These are phyloP conservation scores for Huntiella moniliformis DNA, from an alignment of 2,329 filamentous ascomycete species.

Conservation along the genomic window DNA sequence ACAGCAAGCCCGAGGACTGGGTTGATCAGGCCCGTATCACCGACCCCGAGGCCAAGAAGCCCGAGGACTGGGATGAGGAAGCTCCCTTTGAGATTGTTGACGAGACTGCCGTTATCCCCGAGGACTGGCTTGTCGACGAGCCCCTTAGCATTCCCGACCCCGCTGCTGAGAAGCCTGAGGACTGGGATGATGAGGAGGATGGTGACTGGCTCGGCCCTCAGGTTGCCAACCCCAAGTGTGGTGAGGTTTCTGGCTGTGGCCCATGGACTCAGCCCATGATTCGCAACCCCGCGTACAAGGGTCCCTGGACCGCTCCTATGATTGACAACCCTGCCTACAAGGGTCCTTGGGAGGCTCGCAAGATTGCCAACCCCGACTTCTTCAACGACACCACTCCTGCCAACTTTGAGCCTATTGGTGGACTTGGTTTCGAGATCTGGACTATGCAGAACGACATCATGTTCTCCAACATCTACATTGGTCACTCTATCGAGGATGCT, in stretches of 20 bases:
- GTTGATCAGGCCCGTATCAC: constrained; percentile 82
- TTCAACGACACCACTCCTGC: constrained; percentile 93
- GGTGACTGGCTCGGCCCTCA: constrained; percentile 89
- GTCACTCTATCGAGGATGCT: constrained; percentile 86
- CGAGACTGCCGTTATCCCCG: constrained; percentile 74
- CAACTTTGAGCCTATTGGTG: constrained; percentile 96
- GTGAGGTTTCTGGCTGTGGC: constrained; percentile 82
- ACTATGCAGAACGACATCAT: constrained; percentile 98
- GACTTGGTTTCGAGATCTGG: constrained; percentile 98
- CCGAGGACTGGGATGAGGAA: constrained; percentile 97
- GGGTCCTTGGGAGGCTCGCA: constrained; percentile 80
- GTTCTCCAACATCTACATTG: constrained; percentile 99
- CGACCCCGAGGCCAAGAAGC: constrained; percentile 87
- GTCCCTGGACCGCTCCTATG: constrained; percentile 84
- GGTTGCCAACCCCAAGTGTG: constrained; percentile 89
- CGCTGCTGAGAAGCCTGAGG: constrained; percentile 90
- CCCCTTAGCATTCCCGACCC: constrained; percentile 70
- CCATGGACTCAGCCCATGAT: constrained; percentile 81
- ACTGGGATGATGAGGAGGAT: constrained; percentile 99
- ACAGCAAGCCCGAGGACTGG: constrained; percentile 90
- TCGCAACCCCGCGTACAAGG: constrained; percentile 95
- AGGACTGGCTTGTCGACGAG: constrained; percentile 92
- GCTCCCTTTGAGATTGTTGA: constrained; percentile 93
- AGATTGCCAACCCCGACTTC: constrained; percentile 92
- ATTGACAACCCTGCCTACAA: constrained; percentile 98